phyloP scores from a whole-genome alignment of 495 filamentous ascomycete species.

The Penicillium macrosclerotiorum region DNA sequence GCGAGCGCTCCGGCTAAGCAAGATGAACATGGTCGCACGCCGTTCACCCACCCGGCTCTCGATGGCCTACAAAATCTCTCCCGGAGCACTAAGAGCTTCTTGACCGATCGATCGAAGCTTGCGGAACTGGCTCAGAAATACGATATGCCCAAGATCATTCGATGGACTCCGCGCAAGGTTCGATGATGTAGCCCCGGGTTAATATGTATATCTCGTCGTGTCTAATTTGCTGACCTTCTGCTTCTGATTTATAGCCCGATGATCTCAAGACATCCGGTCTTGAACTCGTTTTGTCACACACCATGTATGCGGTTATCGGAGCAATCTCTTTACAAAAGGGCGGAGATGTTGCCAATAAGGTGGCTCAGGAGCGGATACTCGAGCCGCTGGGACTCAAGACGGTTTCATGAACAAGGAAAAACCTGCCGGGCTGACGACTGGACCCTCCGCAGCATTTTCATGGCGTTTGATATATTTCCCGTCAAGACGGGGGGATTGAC shows the following conservation, averaged over 20 bases:
- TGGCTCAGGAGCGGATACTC: constrained; percentile 77
- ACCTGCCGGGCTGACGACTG: constrained; percentile 8
- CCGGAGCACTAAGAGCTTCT: constrained; percentile 48
- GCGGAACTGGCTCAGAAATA: constrained; percentile 64
- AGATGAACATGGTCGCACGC: constrained; percentile 52
- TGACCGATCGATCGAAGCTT: constrained; percentile 58
- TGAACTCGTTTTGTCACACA: constrained; percentile 66
- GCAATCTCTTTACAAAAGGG: constrained; percentile 85
- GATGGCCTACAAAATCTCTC: constrained; percentile 69
- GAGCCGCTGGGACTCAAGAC: constrained; percentile 46
- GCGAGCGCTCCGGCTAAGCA: constrained; percentile 16
- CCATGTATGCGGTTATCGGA: constrained; percentile 81
- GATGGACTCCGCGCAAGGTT: constrained; percentile 86
- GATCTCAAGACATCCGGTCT: constrained; percentile 71
- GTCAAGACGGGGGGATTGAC: constrained; percentile 7
- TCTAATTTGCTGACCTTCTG: constrained; percentile 1
- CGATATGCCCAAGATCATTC: constrained; percentile 66
- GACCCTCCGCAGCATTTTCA: constrained; percentile 40
- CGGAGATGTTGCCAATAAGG: constrained; percentile 68
- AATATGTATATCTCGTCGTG: not conserved
- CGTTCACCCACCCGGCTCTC: constrained; percentile 72
- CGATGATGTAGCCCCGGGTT: constrained; percentile 1
- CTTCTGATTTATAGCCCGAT: constrained; percentile 56
- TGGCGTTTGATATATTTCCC: constrained; percentile 37
- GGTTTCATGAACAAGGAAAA: constrained; percentile 19